These are phyloP conservation scores for Fraxinus baroniana DNA, from an alignment of 305 asterid genomes.

Conservation along the genomic window DNA sequence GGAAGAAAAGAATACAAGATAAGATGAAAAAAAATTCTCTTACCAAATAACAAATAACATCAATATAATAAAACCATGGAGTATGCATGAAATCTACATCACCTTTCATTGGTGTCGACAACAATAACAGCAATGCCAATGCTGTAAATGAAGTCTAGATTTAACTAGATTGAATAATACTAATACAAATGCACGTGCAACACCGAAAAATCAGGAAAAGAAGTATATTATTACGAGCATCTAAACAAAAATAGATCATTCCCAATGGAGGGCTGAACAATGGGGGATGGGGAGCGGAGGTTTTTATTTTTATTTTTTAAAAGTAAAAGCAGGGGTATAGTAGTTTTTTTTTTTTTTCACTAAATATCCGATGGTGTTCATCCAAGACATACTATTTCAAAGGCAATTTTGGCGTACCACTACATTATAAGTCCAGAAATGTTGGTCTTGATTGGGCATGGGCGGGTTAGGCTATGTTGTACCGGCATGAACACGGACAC, in stretches of 20 bases:
- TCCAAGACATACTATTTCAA: background rate
- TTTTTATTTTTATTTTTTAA: background rate
- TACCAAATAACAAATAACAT: background rate
- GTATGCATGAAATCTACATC: background rate
- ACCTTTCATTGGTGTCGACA: background rate
- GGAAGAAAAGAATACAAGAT: constrained; percentile 10
- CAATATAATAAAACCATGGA: background rate
- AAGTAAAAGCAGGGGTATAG: background rate
- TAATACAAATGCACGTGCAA: background rate
- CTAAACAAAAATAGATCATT: background rate
- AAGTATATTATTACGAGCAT: background rate
- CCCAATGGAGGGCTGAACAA: background rate
- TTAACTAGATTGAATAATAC: background rate
- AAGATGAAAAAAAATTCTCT: background rate
- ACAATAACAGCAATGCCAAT: background rate
- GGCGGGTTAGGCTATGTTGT: background rate
- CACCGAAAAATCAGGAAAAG: background rate
- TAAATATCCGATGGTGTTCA: background rate
- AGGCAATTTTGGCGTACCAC: background rate
- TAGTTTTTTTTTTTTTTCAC: background rate
- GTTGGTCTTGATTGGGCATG: background rate
- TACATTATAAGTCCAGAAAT: background rate
- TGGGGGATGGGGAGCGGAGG: background rate
- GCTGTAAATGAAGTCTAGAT: background rate
- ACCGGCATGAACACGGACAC: background rate